Evolutionary conservation across 148 eudicot genomes (phyloP).

Genomic region (Rhododendron kiyosumense): DNA sequence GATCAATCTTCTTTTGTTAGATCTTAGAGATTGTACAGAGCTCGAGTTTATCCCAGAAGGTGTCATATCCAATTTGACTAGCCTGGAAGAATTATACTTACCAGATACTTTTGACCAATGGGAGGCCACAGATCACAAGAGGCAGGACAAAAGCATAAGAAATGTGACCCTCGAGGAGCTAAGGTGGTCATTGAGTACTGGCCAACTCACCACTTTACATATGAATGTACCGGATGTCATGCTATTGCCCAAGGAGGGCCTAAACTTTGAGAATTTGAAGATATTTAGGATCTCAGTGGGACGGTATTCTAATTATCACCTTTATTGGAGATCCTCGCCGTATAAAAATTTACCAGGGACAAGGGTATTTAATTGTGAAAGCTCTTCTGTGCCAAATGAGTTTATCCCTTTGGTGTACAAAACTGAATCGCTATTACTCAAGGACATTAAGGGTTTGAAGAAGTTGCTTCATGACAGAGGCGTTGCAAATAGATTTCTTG

Average conservation of each 20-base stretch:
- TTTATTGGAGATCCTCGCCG: too few relatives aligned
- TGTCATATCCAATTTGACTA: slow-evolving; percentile 2
- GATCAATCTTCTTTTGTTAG: slow-evolving; percentile 3
- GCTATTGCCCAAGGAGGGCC: not conserved
- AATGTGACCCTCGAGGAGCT: not conserved
- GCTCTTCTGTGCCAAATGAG: too few relatives aligned
- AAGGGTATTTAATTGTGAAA: fast-evolving
- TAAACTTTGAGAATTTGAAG: not conserved
- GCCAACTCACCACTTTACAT: not conserved
- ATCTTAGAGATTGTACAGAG: not conserved
- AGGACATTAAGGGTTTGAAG: not conserved
- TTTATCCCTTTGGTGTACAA: not conserved
- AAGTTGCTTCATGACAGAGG: not conserved
- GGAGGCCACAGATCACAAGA: not conserved
- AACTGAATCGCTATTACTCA: not conserved
- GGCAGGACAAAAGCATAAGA: not conserved
- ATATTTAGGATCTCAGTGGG: not conserved
- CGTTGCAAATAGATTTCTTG: too few relatives aligned
- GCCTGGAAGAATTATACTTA: slow-evolving; percentile 1
- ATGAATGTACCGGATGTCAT: not conserved
- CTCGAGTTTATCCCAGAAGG: not conserved
- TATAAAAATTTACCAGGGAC: too few relatives aligned
- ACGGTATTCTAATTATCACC: too few relatives aligned
- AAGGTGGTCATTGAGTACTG: not conserved
- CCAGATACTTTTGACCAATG: not conserved